These are phyloP conservation scores for Pyrenophora teres DNA, from an alignment of 2,329 filamentous ascomycete genomes.

Conservation along the genomic window DNA sequence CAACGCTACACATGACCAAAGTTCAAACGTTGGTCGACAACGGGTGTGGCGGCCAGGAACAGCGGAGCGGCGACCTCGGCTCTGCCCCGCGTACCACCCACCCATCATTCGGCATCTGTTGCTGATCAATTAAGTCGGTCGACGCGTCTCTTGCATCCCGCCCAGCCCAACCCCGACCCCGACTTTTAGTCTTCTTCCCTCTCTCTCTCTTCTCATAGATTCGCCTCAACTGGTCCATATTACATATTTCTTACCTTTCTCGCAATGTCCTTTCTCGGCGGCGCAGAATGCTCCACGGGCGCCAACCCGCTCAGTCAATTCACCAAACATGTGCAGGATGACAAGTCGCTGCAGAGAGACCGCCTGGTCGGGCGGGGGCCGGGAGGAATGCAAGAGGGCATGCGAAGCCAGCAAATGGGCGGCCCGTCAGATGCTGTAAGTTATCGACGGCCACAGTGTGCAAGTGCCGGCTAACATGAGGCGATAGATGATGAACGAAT, in stretches of 20 bases:
- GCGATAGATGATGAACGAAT: conserved; percentile 85
- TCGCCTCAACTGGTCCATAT: too few relatives aligned
- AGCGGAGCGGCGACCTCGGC: conserved; percentile 22
- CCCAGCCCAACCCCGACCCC: background rate
- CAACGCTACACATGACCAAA: background rate
- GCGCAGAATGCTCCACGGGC: conserved; percentile 94
- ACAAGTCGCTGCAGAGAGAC: conserved; percentile 92
- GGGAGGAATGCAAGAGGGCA: conserved; percentile 72
- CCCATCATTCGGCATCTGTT: conserved; percentile 26
- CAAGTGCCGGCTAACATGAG: conserved; percentile 28
- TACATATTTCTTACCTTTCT: background rate
- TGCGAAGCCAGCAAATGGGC: conserved; percentile 72
- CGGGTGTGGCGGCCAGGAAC: conserved; percentile 4
- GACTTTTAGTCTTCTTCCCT: background rate
- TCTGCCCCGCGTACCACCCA: conserved; percentile 17
- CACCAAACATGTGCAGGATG: conserved; percentile 94
- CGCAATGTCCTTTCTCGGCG: conserved; percentile 91
- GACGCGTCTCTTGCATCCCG: conserved; percentile 7
- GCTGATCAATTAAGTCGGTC: conserved; percentile 27
- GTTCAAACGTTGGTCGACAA: background rate
- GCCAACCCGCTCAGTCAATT: conserved; percentile 97
- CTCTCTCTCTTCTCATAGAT: background rate
- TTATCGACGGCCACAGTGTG: conserved; percentile 3
- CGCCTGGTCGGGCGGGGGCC: conserved; percentile 78
- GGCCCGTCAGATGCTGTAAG: conserved; percentile 67